A percentile compares a stretch with the other conserved stretches of the same genome.
phyloP scores from a whole-genome alignment of 805 yeast genomes.

The Torulaspora delbrueckii region DNA sequence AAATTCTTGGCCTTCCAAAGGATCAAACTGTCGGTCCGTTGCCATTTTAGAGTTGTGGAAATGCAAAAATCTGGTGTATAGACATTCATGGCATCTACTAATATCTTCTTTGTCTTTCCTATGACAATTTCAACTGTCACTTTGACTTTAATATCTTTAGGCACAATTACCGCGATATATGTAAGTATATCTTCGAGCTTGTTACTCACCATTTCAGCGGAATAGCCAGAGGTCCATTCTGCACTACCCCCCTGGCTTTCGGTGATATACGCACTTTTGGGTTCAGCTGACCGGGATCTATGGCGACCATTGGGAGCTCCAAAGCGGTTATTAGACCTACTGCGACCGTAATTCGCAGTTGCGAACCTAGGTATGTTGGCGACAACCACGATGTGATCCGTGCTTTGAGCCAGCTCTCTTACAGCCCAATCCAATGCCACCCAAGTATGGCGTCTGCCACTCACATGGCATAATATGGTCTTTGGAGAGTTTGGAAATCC shows the following conservation, averaged over 20 bases:
- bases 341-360: constrained; percentile 8
- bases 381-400: constrained; percentile 62
- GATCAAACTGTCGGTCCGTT: constrained; percentile 23
- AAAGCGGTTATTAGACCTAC: constrained; percentile 5
- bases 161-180: constrained; percentile 21
- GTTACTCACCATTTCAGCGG: constrained; percentile 20
- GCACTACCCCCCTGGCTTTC: constrained; percentile 12
- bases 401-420: constrained; percentile 49
- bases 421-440: constrained; percentile 71
- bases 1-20: constrained; percentile 26
- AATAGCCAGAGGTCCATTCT: constrained; percentile 34
- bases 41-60: constrained; percentile 23
- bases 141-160: constrained; percentile 26
- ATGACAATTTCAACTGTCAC: constrained; percentile 33
- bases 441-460: constrained; percentile 78
- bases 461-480: constrained; percentile 56
- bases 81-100: constrained; percentile 31
- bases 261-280: constrained; percentile 5
- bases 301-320: constrained; percentile 3
- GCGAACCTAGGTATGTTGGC: constrained; percentile 37
- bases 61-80: constrained; percentile 34
- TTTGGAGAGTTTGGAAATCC: constrained; percentile 37
- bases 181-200: constrained; percentile 23
- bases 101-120: constrained; percentile 24
- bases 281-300: constrained; percentile 15